Evolutionary conservation across 2,329 filamentous ascomycete genomes (phyloP), one percentile per base, ranked within the genome.

Genomic region (Aspergillus niger): DNA sequence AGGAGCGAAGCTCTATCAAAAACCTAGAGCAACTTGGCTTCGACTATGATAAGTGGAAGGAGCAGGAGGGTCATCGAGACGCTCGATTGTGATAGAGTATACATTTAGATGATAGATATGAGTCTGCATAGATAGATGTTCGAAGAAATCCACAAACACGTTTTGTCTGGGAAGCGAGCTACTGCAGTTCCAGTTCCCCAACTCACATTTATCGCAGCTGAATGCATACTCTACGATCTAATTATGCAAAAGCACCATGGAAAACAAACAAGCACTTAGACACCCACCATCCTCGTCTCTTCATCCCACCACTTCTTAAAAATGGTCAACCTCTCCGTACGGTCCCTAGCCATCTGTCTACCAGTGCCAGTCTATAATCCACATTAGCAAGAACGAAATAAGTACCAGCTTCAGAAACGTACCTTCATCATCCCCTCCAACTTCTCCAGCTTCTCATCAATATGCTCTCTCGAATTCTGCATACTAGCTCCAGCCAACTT

Each of bases 21-120:
- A 86, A 81, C 3, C 73, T 96, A 22, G 83, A 85, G 64, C 89
- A 96, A 66, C 79, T 97, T 30, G 93, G 91, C 0, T 91, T 90
- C 69, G 74, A 80, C 57, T 91, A 83, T 70, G 79, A 81, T 30
- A 58, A 67, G 32, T 75, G 72, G 74, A 72, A 69, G 43, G 61
- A 69, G 26, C 65, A 71, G 26, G 59, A 58, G 20, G 52, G 26
- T n/a, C 32, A 17, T 32, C 17, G 28, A 32, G 47, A 50, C 4
- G 8, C 26, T 49, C 6, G 15, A 10, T 3, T 50, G 26, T 50
- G n/a, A 17, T 50, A 28, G 15, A 20, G 5, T 30, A 50, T 32
- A 28, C 11, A 6, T 13, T 13, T 5, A 36, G 5, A 13, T 36
- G 32, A 36, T 36, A 36, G 32, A 36, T 13, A 13, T 5, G 11